A percentile compares a stretch with the other conserved stretches of the same genome.
phyloP scores from a whole-genome alignment of 768 basidiomycete species.

The Fomitopsis pulvina region DNA sequence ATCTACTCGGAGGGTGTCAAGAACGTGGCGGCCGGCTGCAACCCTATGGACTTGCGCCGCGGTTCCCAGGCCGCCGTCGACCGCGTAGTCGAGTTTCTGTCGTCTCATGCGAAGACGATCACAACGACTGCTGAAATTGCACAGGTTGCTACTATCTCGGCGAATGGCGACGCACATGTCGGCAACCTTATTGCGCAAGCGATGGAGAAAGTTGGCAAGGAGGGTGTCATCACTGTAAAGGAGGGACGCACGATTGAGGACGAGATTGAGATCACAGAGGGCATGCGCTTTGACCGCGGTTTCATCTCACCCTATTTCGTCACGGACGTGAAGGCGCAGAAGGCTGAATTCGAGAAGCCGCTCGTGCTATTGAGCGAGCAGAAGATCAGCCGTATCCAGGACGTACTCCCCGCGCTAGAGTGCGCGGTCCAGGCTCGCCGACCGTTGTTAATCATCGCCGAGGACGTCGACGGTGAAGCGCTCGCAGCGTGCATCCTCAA shows the following conservation, averaged over 20 bases:
- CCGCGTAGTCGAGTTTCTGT: slow-evolving; percentile 86
- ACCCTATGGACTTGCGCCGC: slow-evolving; percentile 99
- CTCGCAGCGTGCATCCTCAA: slow-evolving; percentile 97
- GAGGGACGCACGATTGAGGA: slow-evolving; percentile 98
- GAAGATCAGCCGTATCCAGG: slow-evolving; percentile 93
- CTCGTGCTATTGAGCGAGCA: slow-evolving; percentile 91
- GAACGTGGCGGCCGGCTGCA: slow-evolving; percentile 98
- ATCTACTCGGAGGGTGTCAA: slow-evolving; percentile 99
- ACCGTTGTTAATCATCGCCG: slow-evolving; percentile 93
- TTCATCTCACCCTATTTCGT: slow-evolving; percentile 98
- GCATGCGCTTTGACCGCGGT: slow-evolving; percentile 99
- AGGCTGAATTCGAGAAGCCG: slow-evolving; percentile 96
- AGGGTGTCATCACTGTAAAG: slow-evolving; percentile 99
- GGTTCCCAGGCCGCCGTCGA: slow-evolving; percentile 95
- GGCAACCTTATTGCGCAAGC: slow-evolving; percentile 95
- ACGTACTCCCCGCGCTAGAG: slow-evolving; percentile 91
- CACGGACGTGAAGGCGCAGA: slow-evolving; percentile 95
- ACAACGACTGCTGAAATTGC: slow-evolving; percentile 98
- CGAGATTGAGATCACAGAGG: slow-evolving; percentile 98
- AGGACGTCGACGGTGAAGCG: slow-evolving; percentile 97
- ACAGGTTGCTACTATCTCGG: slow-evolving; percentile 95
- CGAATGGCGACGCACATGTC: slow-evolving; percentile 78
- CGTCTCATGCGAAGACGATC: slow-evolving; percentile 85
- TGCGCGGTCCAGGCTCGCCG: slow-evolving; percentile 75
- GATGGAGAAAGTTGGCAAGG: slow-evolving; percentile 99